Base-by-base conservation (phyloP, 306 rosid species). In the Gillenia trifoliata region DNA sequence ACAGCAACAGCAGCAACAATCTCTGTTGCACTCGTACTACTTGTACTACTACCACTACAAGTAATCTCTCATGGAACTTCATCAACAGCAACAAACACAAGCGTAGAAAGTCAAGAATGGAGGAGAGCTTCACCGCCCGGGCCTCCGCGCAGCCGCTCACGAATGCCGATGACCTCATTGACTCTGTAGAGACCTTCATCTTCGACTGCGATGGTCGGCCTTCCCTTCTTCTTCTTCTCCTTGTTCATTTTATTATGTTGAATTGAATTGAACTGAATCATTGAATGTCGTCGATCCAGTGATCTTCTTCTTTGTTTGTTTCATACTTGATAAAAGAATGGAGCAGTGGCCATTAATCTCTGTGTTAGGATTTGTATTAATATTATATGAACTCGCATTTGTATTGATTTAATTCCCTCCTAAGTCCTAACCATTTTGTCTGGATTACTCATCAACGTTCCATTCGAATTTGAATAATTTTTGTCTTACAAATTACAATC, bases 131-230 rank as follows among this genome's bases (percentile, higher is more conserved):
- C 81, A 83, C 88, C 0, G 77, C 93, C 29, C 84, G 83, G 49
- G 97, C 98, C 1, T 75, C 75, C 8, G 96, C 96, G 5, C 91
- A 90, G 84, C 98, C 99, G 10, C 91, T 95, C 41, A 67, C 70
- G 78, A 89, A 90, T 72, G 91, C 93, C 9, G 93, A 89, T 5
- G 92, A 89, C 50, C 98, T 95, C 72, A 92, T 95, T 16, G 91
- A 90, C 71, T 95, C 98, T 2, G 99, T 95, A 8, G 88, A 92
- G 85, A 95, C 99, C 0, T 95, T 95, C 80, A 90, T 95, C 81
- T 95, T 92, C 76, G 99, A 95, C 36, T 95, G 98, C 71, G 99
- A 95, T 40, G 99, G 99, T 92, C 64, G 71, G 77, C 66, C 64
- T 30, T 4, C 25, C 55, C 59, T n/a, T 3, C 38, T 5, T 31